Conservation (phyloP, 2,329 filamentous ascomycete genomes). For the Beauveria bassiana region DNA sequence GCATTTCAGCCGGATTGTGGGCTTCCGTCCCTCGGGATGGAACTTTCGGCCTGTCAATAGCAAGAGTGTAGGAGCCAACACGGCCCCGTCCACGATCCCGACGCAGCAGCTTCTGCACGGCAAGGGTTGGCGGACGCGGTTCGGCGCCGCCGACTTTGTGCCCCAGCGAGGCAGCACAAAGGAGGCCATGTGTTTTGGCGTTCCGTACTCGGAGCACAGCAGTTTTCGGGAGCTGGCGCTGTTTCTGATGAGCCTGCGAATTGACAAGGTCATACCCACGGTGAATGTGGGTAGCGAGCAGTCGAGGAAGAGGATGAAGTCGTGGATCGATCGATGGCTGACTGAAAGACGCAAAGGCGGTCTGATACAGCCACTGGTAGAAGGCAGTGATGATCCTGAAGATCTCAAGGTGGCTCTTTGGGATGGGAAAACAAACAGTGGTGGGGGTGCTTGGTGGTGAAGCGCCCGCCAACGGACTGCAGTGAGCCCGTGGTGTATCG, state of each 20-base stretch:
- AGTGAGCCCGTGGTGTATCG: not conserved
- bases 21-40: conserved; percentile 91
- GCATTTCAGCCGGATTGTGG: conserved; percentile 78
- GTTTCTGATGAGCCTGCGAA: conserved; percentile 80
- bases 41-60: conserved; percentile 66
- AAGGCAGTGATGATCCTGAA: conserved; percentile 28
- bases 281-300: conserved; percentile 68
- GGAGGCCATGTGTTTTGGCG: conserved; percentile 81
- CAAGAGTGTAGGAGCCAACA: conserved; percentile 46
- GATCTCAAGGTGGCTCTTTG: conserved; percentile 25
- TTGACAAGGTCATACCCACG: conserved; percentile 86
- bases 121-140: conserved; percentile 68
- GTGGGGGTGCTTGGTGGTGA: conserved; percentile 34
- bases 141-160: conserved; percentile 62
- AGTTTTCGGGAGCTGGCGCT: conserved; percentile 90
- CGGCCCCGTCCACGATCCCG: conserved; percentile 40
- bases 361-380: conserved; percentile 35
- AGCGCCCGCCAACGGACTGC: not conserved
- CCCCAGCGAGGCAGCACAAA: conserved; percentile 77
- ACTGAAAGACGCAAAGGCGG: conserved; percentile 50
- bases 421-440: conserved; percentile 31
- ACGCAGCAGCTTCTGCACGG: conserved; percentile 46
- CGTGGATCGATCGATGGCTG: conserved; percentile 57
- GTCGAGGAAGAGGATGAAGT: conserved; percentile 52
- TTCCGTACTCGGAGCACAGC: conserved; percentile 93